Evolutionary conservation across 331 rosid genomes (phyloP), one percentile per base, ranked within the genome.

Genomic region (Rosa hybrid): DNA sequence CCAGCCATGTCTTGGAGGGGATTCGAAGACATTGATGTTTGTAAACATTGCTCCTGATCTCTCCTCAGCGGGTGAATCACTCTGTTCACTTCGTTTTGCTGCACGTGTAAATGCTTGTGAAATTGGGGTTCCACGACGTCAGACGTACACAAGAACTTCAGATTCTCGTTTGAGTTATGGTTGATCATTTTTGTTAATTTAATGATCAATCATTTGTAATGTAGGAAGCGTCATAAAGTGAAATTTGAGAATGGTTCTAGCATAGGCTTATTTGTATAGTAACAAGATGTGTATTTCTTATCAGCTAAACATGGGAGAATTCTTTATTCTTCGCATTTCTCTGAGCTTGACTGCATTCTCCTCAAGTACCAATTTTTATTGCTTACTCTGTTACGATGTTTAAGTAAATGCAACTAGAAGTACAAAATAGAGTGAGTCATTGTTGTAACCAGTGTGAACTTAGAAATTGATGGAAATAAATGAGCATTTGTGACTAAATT

Each of bases 1-100:
- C 75, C 98, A 96, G 99, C 99, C 98, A 51, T 96, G 97, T 83
- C 87, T 96, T 6, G 99, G 97, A 41, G 98, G 99, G 49, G 98
- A 96, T 57, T 96, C 99, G 4, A 96, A 96, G 84, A 96, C 98
- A 3, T 83, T 96, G 77, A 95, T 95, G 99, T 86, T 95, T 77
- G 99, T 91, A 30, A 95, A 95, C 83, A 81, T 95, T 54, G 92
- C 99, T 18, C 99, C 98, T 2, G 97, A 93, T 63, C 81, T 88
- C 71, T 82, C 99, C 51, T 95, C 99, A 30, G 74, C 82, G 0
- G 86, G 87, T 2, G 99, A 95, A 86, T 93, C 99, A 0, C 97
- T 95, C 10, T 93, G 98, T 84, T 96, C 99, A 21, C 94, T 96
- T 7, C 93, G 97, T 41, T 96, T 96, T 77, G 98, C 99, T 6